Evolutionary conservation across 148 eudicot species (phyloP), one percentile per base, ranked within the genome.

Genomic region (Rhododendron molle): DNA sequence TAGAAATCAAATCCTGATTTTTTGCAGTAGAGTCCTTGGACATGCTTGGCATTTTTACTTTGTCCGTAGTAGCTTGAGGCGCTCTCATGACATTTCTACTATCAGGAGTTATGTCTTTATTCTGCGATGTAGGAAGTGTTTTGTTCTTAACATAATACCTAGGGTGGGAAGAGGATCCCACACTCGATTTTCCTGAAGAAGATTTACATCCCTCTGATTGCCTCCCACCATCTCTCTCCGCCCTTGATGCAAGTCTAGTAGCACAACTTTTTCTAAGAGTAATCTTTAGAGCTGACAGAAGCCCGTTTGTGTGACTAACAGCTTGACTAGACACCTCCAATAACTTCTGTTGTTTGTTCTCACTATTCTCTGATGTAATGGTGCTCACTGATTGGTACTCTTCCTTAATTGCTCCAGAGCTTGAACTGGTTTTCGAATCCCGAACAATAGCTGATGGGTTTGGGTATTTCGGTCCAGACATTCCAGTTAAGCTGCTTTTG

Each of bases 141-240:
- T 3, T n/a, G 40, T 85, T 83, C 85, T 88, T 87, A 18, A 40
- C 85, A 81, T 85, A 88, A 76, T 32, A 56, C 11, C 83, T 85
- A 34, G 87, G 86, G 83, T 82, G 77, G 6, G 86, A 88, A 88
- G 94, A 91, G 73, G 93, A 90, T 7, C 93, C 92, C 21, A 92
- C 93, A 81, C 95, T 94, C 20, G 94, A 94, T 79, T 92, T 92
- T 21, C 91, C 86, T 26, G 91, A 89, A 76, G 93, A 92, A 85
- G 94, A 90, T 85, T 88, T 91, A 73, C 78, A 72, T 52, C 90
- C 91, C 73, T 88, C 88, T 78, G 88, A 86, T 81, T 82, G 89
- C 86, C 88, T 83, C 62, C 85, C 86, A 62, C 85, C 86, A 87
- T 81, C 62, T 36, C 76, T 72, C 82, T 83, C 92, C 36, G 86